These are phyloP conservation scores for Mortierella sp. DNA, from an alignment of 371 early-diverging fungal genomes.

Conservation along the genomic window DNA sequence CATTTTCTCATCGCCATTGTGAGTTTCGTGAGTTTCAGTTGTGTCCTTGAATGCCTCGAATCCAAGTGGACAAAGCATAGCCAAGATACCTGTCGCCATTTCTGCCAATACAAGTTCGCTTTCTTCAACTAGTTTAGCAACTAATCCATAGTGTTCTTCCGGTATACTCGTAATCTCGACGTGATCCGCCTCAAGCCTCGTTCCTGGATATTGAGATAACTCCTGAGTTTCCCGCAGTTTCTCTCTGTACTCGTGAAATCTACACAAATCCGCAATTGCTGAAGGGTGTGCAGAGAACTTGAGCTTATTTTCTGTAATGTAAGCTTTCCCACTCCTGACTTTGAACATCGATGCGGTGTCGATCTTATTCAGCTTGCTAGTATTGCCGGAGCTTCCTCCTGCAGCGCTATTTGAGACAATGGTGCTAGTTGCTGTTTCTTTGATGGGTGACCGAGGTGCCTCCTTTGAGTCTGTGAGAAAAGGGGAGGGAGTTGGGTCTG, in stretches of 20 bases:
- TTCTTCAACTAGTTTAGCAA: constrained; percentile 52
- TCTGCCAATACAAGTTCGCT: constrained; percentile 39
- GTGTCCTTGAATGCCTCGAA: constrained; percentile 39
- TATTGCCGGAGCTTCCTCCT: constrained; percentile 1
- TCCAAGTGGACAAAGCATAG: constrained; percentile 42
- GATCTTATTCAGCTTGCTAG: constrained; percentile 43
- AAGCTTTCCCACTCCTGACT: constrained; percentile 48
- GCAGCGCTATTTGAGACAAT: background rate
- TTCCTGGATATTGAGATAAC: constrained; percentile 20
- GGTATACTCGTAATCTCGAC: constrained; percentile 49
- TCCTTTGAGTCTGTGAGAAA: constrained; percentile 6
- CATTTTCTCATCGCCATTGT: constrained; percentile 12
- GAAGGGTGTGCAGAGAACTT: constrained; percentile 45
- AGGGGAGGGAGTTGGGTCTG: background rate
- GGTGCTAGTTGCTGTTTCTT: background rate
- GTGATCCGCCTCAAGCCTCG: constrained; percentile 17
- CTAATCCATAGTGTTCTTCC: constrained; percentile 29
- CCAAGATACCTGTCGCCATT: constrained; percentile 17
- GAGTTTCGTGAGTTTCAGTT: background rate
- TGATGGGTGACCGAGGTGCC: constrained; percentile 19
- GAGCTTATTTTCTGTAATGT: constrained; percentile 51
- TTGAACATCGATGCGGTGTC: constrained; percentile 53
- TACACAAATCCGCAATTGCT: constrained; percentile 38
- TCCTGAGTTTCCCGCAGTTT: constrained; percentile 30
- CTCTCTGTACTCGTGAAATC: constrained; percentile 51